Conservation (phyloP, 306 rosid species). For the Prunus persica region Prunus_persica_NCBIv2 NC_034016.1:20158001-20158500, state of each 20-base stretch:
- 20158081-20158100: not conserved
- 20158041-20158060: conserved; percentile 25
- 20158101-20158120: conserved; percentile 33
- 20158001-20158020: conserved; percentile 34
- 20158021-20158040: conserved; percentile 6
- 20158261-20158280: conserved; percentile 50
- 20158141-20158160: conserved; percentile 35
- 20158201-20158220: conserved; percentile 50
- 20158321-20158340: conserved; percentile 33
- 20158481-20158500: conserved; percentile 54
- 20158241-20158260: conserved; percentile 73
- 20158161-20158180: conserved; percentile 25
- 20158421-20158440: conserved; percentile 80
- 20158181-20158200: conserved; percentile 31
- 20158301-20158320: conserved; percentile 45
- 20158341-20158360: conserved; percentile 36
- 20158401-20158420: conserved; percentile 55
- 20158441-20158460: conserved; percentile 82
- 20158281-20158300: conserved; percentile 52
- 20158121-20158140: conserved; percentile 36
- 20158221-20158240: conserved; percentile 80
- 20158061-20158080: conserved; percentile 35
- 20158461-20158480: conserved; percentile 72
- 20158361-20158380: conserved; percentile 48
- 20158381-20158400: conserved; percentile 37